Evolutionary conservation across 2,329 filamentous ascomycete species (phyloP).

Genomic region (Cladophialophora chaetospira): DNA sequence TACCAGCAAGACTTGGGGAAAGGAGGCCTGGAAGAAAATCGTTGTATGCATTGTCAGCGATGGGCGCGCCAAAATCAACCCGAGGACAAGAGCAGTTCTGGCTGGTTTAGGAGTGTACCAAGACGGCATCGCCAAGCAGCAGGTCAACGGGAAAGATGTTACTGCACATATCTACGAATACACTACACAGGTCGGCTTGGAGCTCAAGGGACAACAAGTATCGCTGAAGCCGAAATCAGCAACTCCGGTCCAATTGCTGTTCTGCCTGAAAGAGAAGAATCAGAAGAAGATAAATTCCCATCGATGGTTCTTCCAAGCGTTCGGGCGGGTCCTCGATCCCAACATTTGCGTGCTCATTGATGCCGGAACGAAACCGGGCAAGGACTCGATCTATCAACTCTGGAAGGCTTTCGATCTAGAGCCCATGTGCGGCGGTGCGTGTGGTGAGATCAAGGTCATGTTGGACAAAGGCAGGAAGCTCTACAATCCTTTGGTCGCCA

Average conservation of each 20-base stretch:
- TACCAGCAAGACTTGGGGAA: constrained; percentile 96
- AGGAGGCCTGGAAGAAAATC: constrained; percentile 99
- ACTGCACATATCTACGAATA: constrained; percentile 95
- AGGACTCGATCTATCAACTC: constrained; percentile 92
- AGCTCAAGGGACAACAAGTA: constrained; percentile 88
- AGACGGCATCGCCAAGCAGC: constrained; percentile 96
- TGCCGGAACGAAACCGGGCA: constrained; percentile 91
- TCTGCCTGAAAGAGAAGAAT: constrained; percentile 99
- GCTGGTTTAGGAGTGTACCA: constrained; percentile 96
- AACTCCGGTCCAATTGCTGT: constrained; percentile 92
- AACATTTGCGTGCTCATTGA: constrained; percentile 97
- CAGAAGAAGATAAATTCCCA: constrained; percentile 99
- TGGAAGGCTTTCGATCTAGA: constrained; percentile 99
- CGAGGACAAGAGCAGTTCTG: constrained; percentile 81
- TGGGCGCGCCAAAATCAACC: constrained; percentile 95
- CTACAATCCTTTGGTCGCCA: constrained; percentile 88
- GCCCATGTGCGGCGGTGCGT: constrained; percentile 95
- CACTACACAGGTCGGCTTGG: constrained; percentile 65
- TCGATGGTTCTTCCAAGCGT: constrained; percentile 98
- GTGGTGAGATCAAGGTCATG: constrained; percentile 99
- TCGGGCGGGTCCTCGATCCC: constrained; percentile 86
- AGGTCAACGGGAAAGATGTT: constrained; percentile 94
- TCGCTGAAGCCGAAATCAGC: constrained; percentile 76
- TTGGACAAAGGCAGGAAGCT: constrained; percentile 82
- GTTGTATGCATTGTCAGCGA: constrained; percentile 97